These are phyloP conservation scores for Trametes sp. DNA, from an alignment of 1,284 basidiomycete species.

Conservation along the genomic window DNA sequence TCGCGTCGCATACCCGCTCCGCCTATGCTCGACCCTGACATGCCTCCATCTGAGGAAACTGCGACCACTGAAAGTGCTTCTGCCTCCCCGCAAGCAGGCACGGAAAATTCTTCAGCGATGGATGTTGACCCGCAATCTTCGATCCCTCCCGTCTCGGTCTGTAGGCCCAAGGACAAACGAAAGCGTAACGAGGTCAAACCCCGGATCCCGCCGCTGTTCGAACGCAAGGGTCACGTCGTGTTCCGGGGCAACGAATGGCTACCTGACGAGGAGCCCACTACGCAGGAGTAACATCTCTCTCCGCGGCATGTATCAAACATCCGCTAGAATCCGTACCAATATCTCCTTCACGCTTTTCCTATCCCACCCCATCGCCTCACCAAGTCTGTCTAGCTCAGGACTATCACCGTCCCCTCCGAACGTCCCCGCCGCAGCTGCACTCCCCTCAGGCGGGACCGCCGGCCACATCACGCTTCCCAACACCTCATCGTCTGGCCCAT, in stretches of 20 bases:
- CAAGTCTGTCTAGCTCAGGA: slow-evolving; percentile 1
- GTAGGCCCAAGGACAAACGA: not conserved
- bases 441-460: slow-evolving; percentile 32
- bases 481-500: slow-evolving; percentile 72
- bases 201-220: slow-evolving; percentile 61
- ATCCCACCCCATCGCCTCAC: slow-evolving; percentile 33
- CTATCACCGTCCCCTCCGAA: slow-evolving; percentile 11
- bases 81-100: not conserved
- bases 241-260: slow-evolving; percentile 63
- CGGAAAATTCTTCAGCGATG: slow-evolving; percentile 6
- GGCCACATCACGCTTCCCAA: slow-evolving; percentile 63
- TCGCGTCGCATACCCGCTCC: slow-evolving; percentile 70
- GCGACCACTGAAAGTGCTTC: not conserved
- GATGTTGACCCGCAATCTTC: slow-evolving; percentile 9
- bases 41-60: too few relatives aligned
- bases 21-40: slow-evolving; percentile 39
- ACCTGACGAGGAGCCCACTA: slow-evolving; percentile 3
- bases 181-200: slow-evolving; percentile 26
- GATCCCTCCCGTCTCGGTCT: slow-evolving; percentile 5
- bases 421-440: slow-evolving; percentile 2
- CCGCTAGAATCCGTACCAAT: slow-evolving; percentile 59
- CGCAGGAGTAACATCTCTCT: not conserved
- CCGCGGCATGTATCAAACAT: slow-evolving; percentile 47
- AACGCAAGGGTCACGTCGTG: slow-evolving; percentile 67
- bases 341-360: slow-evolving; percentile 65